Evolutionary conservation across 306 rosid species (phyloP).

Genomic region (Quercus suber): DNA sequence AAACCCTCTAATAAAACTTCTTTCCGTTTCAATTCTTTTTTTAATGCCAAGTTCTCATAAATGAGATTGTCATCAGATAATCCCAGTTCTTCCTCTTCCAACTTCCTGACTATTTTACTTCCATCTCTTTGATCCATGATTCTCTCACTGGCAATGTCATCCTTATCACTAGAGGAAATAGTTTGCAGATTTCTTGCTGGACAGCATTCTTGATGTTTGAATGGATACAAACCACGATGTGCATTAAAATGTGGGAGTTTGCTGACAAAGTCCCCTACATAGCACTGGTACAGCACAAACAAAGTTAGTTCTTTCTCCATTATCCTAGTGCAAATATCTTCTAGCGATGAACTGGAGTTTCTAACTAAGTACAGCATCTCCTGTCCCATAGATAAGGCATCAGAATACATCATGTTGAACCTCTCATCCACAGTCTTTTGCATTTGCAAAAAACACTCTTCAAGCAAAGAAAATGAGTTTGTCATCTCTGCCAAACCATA

Average conservation of each 20-base stretch:
- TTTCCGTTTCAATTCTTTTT: constrained; percentile 71
- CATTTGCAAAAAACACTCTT: constrained; percentile 58
- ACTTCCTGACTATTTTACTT: constrained; percentile 21
- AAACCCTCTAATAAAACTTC: constrained; percentile 75
- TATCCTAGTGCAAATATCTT: constrained; percentile 50
- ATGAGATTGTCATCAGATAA: constrained; percentile 32
- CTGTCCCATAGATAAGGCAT: constrained; percentile 39
- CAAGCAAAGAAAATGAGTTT: constrained; percentile 52
- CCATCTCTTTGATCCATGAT: constrained; percentile 23
- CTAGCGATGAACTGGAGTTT: constrained; percentile 52
- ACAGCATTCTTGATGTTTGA: constrained; percentile 27
- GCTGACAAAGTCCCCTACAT: constrained; percentile 30
- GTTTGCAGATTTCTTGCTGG: constrained; percentile 22
- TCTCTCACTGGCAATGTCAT: constrained; percentile 14
- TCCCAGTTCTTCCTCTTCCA: constrained; percentile 35
- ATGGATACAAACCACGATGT: constrained; percentile 22
- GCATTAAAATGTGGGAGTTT: constrained; percentile 26
- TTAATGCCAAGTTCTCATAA: constrained; percentile 56
- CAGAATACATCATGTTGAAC: constrained; percentile 42
- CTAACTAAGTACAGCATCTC: constrained; percentile 42
- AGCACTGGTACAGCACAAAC: constrained; percentile 53
- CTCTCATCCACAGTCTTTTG: constrained; percentile 63
- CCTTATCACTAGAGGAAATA: constrained; percentile 26
- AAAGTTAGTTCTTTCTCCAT: constrained; percentile 49
- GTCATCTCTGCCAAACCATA: constrained; percentile 53